Percentiles rank a stretch among this genome's conserved stretches.
Evolutionary conservation across 2,329 filamentous ascomycete species (phyloP).

Genomic region (Stenocarpella maydis): DNA sequence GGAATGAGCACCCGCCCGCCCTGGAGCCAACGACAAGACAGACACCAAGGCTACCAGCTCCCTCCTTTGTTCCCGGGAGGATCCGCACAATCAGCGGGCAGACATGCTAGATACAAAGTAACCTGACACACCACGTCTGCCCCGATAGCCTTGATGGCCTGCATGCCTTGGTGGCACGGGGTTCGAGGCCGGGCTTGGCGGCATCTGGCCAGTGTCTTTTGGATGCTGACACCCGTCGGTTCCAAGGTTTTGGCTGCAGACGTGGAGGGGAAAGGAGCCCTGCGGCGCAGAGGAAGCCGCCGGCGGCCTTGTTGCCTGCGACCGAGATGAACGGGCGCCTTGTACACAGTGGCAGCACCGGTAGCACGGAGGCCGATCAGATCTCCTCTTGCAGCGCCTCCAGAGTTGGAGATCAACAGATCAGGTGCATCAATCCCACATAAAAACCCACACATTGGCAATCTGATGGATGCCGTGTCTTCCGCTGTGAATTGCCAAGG

Average conservation of each 20-base stretch:
- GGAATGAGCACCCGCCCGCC: neutral
- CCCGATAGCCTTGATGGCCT: too few species aligned
- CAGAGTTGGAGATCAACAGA: conserved; percentile 7
- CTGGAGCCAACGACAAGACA: neutral
- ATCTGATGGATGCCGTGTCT: neutral
- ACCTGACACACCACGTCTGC: neutral
- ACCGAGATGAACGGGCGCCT: neutral
- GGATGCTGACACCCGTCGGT: conserved; percentile 16
- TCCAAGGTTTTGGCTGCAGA: conserved; percentile 2
- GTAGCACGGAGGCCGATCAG: conserved; percentile 26
- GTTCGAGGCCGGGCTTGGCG: neutral
- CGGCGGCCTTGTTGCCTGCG: neutral
- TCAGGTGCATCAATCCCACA: neutral
- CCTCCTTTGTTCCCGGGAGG: neutral
- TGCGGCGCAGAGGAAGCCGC: neutral
- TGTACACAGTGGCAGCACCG: conserved; percentile 2
- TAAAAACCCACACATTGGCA: neutral
- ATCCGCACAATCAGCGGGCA: neutral
- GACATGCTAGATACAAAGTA: too few species aligned
- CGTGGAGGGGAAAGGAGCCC: neutral
- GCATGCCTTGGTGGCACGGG: neutral
- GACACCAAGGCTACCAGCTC: neutral
- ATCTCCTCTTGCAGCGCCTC: conserved; percentile 18
- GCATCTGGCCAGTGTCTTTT: conserved; percentile 10
- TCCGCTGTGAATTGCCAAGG: conserved; percentile 16